Base-by-base conservation (phyloP, 108 stramenopile species). In the Pinguiococcus pyrenoidosus region DNA sequence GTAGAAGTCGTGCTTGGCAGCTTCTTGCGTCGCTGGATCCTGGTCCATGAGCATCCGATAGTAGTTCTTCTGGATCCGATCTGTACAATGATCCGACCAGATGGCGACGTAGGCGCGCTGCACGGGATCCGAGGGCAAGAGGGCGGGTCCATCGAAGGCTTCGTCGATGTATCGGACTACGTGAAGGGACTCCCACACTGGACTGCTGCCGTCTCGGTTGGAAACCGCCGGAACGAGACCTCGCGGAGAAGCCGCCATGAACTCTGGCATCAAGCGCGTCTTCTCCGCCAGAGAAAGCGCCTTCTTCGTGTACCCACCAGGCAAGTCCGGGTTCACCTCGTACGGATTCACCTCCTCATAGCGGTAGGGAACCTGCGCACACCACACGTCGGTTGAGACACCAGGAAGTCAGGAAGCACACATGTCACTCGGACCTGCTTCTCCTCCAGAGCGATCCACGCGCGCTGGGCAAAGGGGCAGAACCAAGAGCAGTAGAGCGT, bases 401-500 rank as follows among this genome's bases (percentile, higher is more conserved):
- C n/a, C n/a, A n/a, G n/a, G n/a, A n/a, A n/a, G n/a, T n/a, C n/a
- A n/a, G n/a, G n/a, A n/a, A n/a, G n/a, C n/a, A n/a, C n/a, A n/a
- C n/a, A n/a, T n/a, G n/a, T n/a, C n/a, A n/a, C n/a, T n/a, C n/a
- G n/a, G n/a, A n/a, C n/a, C n/a, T n/a, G 57, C 24, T 29, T 45
- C 60, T 67, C 66, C 29, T 54, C 43, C 3, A 45, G 25, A 22
- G 66, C 66, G 36, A 67, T 67, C 67, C 67, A 69, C 13, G 61
- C 67, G 3, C 67, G 60, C 49, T 69, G 67, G 4, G 67, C 67
- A 50, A 54, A 69, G 9, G 67, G 67, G 33, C 67, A 69, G 42
- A 62, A 62, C 61, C 61, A 62, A 5, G 23, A 6, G 32, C 41
- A 35, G 34, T 2, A 4, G 30, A 32, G 30, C 6, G n/a, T n/a